Evolutionary conservation across 2,329 filamentous ascomycete genomes (phyloP).

Genomic region (Penicillium sp.): DNA sequence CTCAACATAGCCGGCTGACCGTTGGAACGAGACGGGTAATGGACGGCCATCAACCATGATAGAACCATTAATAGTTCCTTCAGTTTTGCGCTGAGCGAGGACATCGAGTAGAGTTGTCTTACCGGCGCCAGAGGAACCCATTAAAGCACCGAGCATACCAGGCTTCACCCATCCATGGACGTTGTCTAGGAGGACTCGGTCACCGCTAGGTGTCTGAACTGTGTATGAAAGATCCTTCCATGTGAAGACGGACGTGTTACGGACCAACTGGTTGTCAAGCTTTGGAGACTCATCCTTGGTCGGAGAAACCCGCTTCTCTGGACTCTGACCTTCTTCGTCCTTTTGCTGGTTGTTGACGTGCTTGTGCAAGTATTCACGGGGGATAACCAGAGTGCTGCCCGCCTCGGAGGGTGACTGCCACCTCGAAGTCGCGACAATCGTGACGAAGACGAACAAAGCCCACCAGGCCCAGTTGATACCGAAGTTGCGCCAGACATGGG

Average conservation of each 20-base stretch:
- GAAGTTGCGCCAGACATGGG: constrained; percentile 59
- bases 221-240: constrained; percentile 72
- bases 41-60: constrained; percentile 65
- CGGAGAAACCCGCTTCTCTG: constrained; percentile 23
- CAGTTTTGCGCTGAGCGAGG: constrained; percentile 65
- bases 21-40: constrained; percentile 60
- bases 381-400: constrained; percentile 58
- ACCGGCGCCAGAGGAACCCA: constrained; percentile 75
- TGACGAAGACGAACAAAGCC: constrained; percentile 57
- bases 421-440: constrained; percentile 54
- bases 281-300: constrained; percentile 18
- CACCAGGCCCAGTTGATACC: constrained; percentile 64
- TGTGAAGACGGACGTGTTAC: constrained; percentile 67
- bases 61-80: constrained; percentile 60
- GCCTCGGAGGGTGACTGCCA: constrained; percentile 56
- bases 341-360: constrained; percentile 24
- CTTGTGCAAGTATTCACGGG: constrained; percentile 55
- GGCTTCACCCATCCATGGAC: constrained; percentile 76
- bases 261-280: constrained; percentile 48
- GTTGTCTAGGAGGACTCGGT: constrained; percentile 59
- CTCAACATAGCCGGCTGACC: constrained; percentile 66
- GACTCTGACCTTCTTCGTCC: constrained; percentile 51
- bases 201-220: constrained; percentile 57
- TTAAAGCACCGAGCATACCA: constrained; percentile 71
- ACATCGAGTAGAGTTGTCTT: constrained; percentile 75